Conservation (phyloP, 371 early-diverging fungal species). For the Synchytrium microbalum region DNA sequence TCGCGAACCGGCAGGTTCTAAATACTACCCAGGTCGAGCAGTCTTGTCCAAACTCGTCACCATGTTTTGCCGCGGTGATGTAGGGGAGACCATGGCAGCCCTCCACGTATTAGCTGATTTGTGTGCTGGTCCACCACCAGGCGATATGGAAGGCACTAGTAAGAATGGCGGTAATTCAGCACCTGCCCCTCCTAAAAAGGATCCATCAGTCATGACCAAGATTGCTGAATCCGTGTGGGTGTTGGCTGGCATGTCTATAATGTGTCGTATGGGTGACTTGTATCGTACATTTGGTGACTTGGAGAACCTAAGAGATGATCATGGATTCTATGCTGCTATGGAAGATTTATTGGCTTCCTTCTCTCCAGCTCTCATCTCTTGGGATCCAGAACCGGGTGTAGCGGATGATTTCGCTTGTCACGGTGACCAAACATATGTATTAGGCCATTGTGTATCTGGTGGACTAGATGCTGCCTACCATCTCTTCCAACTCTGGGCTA, state of each 20-base stretch:
- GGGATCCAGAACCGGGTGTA: conserved; percentile 1
- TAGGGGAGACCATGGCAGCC: neutral
- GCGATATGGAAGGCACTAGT: neutral
- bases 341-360: neutral
- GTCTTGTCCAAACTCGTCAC: neutral
- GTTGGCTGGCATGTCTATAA: neutral
- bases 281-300: neutral
- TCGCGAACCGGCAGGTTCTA: neutral
- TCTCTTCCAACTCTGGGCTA: conserved; percentile 2
- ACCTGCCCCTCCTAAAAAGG: neutral
- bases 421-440: neutral
- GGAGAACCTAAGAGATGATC: neutral
- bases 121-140: neutral
- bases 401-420: neutral
- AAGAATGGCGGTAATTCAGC: neutral
- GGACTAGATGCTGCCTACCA: neutral
- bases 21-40: neutral
- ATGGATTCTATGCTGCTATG: neutral
- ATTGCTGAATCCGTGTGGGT: neutral
- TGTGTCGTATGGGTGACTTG: neutral
- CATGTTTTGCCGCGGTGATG: conserved; percentile 1
- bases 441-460: neutral
- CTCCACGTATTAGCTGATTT: neutral
- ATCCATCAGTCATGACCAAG: neutral
- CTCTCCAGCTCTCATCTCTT: neutral